These are phyloP conservation scores for Xylaria nigripes DNA, from an alignment of 495 filamentous ascomycete genomes.

Conservation along the genomic window DNA sequence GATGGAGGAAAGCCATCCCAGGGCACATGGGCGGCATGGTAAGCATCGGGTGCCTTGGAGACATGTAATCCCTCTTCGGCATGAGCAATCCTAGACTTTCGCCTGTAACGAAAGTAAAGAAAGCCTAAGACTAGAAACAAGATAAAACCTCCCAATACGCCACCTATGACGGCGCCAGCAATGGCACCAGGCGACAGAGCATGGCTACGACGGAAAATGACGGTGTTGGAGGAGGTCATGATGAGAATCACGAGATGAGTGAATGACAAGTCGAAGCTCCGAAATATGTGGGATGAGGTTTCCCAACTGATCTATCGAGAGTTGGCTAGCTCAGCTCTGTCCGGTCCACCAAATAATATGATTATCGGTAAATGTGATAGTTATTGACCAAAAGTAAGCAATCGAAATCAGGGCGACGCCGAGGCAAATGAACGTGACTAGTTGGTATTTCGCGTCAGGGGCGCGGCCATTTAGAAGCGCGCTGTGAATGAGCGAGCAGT, in stretches of 20 bases:
- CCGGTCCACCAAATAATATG: background rate
- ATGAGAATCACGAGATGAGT: constrained; percentile 9
- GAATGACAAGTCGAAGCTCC: constrained; percentile 10
- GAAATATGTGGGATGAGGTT: background rate
- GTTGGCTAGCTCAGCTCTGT: background rate
- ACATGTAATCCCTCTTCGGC: constrained; percentile 14
- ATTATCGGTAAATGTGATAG: background rate
- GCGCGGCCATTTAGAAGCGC: background rate
- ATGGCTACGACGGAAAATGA: constrained; percentile 14
- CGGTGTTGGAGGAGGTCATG: constrained; percentile 7
- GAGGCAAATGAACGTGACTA: background rate
- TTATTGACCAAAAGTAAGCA: background rate
- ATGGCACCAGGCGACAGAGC: constrained; percentile 24
- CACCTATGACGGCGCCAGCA: constrained; percentile 26
- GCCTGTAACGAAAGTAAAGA: constrained; percentile 25
- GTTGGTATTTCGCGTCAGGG: background rate
- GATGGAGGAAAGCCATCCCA: constrained; percentile 9
- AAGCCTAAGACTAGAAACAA: constrained; percentile 25
- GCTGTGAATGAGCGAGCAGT: background rate
- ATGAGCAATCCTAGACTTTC: constrained; percentile 15
- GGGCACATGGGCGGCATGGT: constrained; percentile 12
- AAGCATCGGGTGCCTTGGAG: constrained; percentile 9
- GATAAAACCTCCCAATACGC: constrained; percentile 21
- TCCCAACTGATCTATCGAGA: background rate
- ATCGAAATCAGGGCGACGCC: background rate